phyloP scores from a whole-genome alignment of 164 flowering plant species.

The Tetracentron sinense region DNA sequence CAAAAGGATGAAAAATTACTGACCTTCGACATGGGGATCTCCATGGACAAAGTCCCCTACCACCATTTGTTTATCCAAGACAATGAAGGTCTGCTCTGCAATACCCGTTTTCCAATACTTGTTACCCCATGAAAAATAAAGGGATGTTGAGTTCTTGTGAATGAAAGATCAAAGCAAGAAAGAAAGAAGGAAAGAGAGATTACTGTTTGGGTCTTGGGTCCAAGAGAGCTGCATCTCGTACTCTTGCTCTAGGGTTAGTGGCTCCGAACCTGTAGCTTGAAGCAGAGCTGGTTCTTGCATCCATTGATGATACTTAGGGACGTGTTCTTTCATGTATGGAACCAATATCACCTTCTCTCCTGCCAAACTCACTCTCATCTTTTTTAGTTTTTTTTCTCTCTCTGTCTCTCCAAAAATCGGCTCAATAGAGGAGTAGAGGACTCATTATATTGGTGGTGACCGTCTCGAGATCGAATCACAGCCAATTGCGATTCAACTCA shows the following conservation, averaged over 20 bases:
- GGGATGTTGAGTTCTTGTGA: neutral
- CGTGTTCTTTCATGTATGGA: slow-evolving; percentile 84
- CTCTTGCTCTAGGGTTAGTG: slow-evolving; percentile 76
- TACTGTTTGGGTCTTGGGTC: slow-evolving; percentile 82
- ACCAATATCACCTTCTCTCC: slow-evolving; percentile 76
- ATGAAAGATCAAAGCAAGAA: neutral
- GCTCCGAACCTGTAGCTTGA: slow-evolving; percentile 90
- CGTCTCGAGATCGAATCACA: no score
- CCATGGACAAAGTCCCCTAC: slow-evolving; percentile 60
- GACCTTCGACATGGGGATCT: slow-evolving; percentile 82
- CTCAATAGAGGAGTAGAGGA: neutral
- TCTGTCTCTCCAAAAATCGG: slow-evolving; percentile 6
- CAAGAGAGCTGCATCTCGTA: slow-evolving; percentile 84
- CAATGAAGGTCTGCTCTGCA: slow-evolving; percentile 87
- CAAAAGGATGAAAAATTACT: neutral
- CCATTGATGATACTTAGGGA: slow-evolving; percentile 84
- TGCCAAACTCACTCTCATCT: slow-evolving; percentile 54
- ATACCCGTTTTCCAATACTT: slow-evolving; percentile 6
- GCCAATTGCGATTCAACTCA: no score
- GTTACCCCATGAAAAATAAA: no score
- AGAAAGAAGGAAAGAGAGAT: slow-evolving; percentile 1
- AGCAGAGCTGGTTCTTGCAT: slow-evolving; percentile 84
- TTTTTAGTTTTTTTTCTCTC: slow-evolving; percentile 19
- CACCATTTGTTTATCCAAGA: slow-evolving; percentile 68
- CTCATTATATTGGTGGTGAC: no score